Base-by-base conservation (phyloP, 257 asterid species). In the Lantana camara region DNA sequence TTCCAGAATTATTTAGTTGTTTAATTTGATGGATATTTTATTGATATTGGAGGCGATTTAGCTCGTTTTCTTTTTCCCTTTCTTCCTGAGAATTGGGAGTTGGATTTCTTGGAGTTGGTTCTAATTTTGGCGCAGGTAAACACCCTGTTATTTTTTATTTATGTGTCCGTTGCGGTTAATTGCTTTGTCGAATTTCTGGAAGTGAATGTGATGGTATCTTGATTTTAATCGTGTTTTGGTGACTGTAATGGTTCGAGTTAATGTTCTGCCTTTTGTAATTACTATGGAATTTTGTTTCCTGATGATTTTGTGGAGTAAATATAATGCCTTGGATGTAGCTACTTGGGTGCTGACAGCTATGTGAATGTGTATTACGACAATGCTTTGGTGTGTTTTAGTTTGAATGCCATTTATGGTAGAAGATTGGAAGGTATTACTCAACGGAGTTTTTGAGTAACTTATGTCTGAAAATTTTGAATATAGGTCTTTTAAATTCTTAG, bases 31-130 rank as follows among this genome's bases (percentile, higher is more conserved):
- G 19, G 57, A n/a, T n/a, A n/a, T n/a, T n/a, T n/a, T n/a, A n/a
- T n/a, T n/a, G n/a, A n/a, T n/a, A n/a, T n/a, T n/a, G n/a, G n/a
- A n/a, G n/a, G n/a, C n/a, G 16, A 21, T 47, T 40, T n/a, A 35
- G 13, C 21, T 23, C 7, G 46, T 45, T n/a, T n/a, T n/a, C n/a
- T n/a, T n/a, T n/a, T n/a, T n/a, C n/a, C n/a, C n/a, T n/a, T n/a
- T n/a, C n/a, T n/a, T n/a, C n/a, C 48, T 51, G 72, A 44, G 17
- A 67, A 48, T 66, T 13, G 29, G 15, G 46, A 58, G 41, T 14
- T 55, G 44, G 60, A 15, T 59, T 48, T 19, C 32, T 4, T 21
- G 0, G 40, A 45, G 37, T 19, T 19, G 13, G 23, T 30, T n/a
- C n/a, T 56, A 11, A 11, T 60, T 17, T 29, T 12, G 48, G 48